phyloP scores from a whole-genome alignment of 2,329 filamentous ascomycete genomes.

The Sporothrix phasma region DNA sequence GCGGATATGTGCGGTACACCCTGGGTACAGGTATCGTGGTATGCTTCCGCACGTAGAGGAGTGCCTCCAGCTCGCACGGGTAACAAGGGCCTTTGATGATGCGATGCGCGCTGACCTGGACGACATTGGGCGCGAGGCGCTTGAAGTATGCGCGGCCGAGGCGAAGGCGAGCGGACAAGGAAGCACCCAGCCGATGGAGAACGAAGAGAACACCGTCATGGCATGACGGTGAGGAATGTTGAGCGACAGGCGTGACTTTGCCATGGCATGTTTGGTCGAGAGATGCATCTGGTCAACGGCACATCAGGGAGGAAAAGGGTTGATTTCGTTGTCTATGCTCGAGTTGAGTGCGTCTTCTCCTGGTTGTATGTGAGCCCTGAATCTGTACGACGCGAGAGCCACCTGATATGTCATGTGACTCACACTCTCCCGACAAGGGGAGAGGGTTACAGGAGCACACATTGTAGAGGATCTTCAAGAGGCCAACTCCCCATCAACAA shows the following conservation, averaged over 20 bases:
- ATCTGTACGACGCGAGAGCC: too few relatives aligned
- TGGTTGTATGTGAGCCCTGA: too few relatives aligned
- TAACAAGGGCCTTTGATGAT: conserved; percentile 14
- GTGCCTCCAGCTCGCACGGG: conserved; percentile 10
- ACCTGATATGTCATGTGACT: too few relatives aligned
- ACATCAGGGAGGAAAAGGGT: too few relatives aligned
- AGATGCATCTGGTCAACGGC: background rate
- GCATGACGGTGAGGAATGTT: background rate
- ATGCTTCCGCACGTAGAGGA: conserved; percentile 5
- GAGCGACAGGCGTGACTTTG: conserved; percentile 2
- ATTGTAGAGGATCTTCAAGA: too few relatives aligned
- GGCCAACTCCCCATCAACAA: too few relatives aligned
- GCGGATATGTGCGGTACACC: conserved; percentile 6
- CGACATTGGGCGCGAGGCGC: background rate
- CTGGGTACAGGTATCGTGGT: conserved; percentile 3
- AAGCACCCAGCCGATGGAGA: background rate
- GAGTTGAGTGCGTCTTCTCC: too few relatives aligned
- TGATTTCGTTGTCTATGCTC: too few relatives aligned
- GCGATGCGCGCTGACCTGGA: conserved; percentile 11
- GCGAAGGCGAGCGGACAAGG: conserved; percentile 6
- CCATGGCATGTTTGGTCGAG: background rate
- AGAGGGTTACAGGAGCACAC: too few relatives aligned
- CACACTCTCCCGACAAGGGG: too few relatives aligned
- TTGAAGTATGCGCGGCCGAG: conserved; percentile 3
- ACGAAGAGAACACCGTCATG: background rate